Percentiles rank a stretch among this genome's conserved stretches.
These are phyloP conservation scores for Candida michaelii DNA, from an alignment of 805 yeast species.

Conservation along the genomic window DNA sequence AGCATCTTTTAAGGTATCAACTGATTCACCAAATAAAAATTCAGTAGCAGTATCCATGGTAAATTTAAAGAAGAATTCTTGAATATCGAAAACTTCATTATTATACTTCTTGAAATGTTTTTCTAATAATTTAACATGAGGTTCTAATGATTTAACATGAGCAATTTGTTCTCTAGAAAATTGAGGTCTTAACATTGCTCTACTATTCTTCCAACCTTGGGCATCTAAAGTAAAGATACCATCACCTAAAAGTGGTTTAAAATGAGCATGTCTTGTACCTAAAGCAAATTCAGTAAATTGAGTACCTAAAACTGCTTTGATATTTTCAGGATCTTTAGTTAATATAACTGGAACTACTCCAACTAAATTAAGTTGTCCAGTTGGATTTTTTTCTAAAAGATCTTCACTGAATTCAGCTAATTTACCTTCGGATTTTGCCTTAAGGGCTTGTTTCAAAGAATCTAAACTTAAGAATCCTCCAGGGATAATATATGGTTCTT, in stretches of 20 bases:
- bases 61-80: constrained; percentile 32
- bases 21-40: constrained; percentile 41
- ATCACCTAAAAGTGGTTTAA: constrained; percentile 35
- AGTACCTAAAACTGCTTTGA: constrained; percentile 38
- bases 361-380: constrained; percentile 17
- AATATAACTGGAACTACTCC: constrained; percentile 24
- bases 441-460: constrained; percentile 16
- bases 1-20: constrained; percentile 27
- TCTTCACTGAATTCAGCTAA: constrained; percentile 23
- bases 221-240: constrained; percentile 41
- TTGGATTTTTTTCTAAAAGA: constrained; percentile 7
- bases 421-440: constrained; percentile 20
- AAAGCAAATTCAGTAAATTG: constrained; percentile 37
- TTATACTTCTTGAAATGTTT: constrained; percentile 22
- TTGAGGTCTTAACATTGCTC: constrained; percentile 39
- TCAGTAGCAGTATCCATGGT: constrained; percentile 44
- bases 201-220: constrained; percentile 39
- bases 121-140: constrained; percentile 27
- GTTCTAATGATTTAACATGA: constrained; percentile 34
- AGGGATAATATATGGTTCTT: constrained; percentile 12
- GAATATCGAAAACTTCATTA: constrained; percentile 32
- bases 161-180: constrained; percentile 39
- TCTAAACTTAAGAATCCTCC: constrained; percentile 7
- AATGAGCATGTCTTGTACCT: constrained; percentile 32
- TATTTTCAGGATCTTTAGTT: constrained; percentile 37